Base-by-base conservation (phyloP, 179 eudicot genomes). In the Silene noctiflora region DNA sequence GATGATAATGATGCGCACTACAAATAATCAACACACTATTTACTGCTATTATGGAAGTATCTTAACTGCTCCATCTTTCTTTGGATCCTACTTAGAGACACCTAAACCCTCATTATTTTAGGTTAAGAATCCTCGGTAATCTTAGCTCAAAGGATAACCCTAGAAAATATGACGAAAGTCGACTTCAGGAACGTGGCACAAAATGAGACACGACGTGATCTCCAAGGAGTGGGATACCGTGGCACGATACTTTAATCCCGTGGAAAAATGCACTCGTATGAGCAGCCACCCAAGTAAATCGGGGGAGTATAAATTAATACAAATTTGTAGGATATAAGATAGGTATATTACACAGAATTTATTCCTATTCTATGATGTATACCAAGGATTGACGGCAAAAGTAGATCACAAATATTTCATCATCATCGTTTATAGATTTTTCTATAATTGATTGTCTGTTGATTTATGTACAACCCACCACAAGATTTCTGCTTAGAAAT, bases 1-100 rank as follows among this genome's bases (percentile, higher is more conserved):
- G 8, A 66, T 60, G 61, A 69, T 63, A 14, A 62, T 17, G 46
- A 68, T 44, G 56, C 17, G 56, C 55, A 68, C 72, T 51, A 20
- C 56, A 44, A 68, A 68, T 42, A 68, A 68, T 68, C 17, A 68
- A 39, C 14, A 31, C 21, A 0, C 2, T 61, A 61, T 4, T 61
- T 68, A 17, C 72, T 44, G 25, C 22, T 39, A 4, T 56, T 14
- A 12, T 31, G 20, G 12, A 19, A 39, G 6, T 69, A 71, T 56
- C 76, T 64, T 64, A 78, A 78, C 80, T 48, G 66, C 72, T 78
- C 76, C 80, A 78, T 72, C 10, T 77, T 69, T 66, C 62, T 51
- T 64, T 19, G 69, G 58, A 14, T 64, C 16, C 27, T 27, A 27
- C 61, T 76, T 69, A 60, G 35, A 77, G 58, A 62, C 6, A 24